Conservation (phyloP, 176 grass and related monocot genomes). For the Carex scoparia region DNA sequence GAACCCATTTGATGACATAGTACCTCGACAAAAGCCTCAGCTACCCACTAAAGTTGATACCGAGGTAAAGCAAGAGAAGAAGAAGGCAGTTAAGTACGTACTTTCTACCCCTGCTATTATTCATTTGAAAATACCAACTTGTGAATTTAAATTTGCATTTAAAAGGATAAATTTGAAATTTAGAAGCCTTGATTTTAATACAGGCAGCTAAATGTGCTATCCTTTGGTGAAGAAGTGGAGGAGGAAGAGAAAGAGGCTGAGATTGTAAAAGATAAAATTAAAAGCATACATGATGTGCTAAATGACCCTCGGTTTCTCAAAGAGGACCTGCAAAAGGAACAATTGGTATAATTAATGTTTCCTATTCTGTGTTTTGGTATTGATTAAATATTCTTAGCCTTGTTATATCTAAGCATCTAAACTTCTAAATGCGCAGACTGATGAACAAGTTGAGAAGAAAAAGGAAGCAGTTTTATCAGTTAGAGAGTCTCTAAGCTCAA, state of each 20-base stretch:
- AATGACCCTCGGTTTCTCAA: constrained; percentile 85
- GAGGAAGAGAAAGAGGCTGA: constrained; percentile 77
- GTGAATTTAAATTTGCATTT: constrained; percentile 13
- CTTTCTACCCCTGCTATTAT: background rate
- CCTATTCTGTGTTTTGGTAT: constrained; percentile 23
- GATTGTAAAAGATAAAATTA: constrained; percentile 76
- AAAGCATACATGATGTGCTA: constrained; percentile 94
- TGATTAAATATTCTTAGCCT: constrained; percentile 10
- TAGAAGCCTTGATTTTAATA: constrained; percentile 21
- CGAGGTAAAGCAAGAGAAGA: constrained; percentile 48
- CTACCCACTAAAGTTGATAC: constrained; percentile 43
- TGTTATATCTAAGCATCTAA: constrained; percentile 2
- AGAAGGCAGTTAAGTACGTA: constrained; percentile 84
- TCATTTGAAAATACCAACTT: constrained; percentile 6
- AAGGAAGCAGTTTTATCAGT: constrained; percentile 61
- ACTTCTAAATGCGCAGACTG: constrained; percentile 43
- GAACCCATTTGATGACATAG: constrained; percentile 96
- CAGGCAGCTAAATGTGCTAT: constrained; percentile 89
- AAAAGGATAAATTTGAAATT: background rate
- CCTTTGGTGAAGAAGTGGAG: constrained; percentile 95
- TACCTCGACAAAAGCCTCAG: constrained; percentile 62
- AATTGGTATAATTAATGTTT: constrained; percentile 23
- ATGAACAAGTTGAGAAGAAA: constrained; percentile 67
- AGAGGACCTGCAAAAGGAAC: constrained; percentile 38
- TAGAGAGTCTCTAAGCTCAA: constrained; percentile 68